These are phyloP conservation scores for Verticillium longisporum DNA, from an alignment of 2,329 filamentous ascomycete species.

Conservation along the genomic window DNA sequence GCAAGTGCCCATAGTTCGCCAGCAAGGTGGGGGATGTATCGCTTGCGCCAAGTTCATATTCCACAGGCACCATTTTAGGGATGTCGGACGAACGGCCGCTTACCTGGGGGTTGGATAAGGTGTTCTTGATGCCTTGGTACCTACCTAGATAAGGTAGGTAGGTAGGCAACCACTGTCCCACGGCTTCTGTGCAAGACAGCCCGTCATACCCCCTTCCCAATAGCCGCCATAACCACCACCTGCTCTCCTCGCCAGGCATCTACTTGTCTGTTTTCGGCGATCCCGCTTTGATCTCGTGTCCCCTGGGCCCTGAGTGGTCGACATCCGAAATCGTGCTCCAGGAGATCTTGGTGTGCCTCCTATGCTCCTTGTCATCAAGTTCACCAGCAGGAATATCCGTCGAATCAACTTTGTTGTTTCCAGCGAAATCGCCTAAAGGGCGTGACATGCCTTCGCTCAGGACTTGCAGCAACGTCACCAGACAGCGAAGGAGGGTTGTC, in stretches of 20 bases:
- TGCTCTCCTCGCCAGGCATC: neutral
- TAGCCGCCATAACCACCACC: neutral
- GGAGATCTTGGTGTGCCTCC: neutral
- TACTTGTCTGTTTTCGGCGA: neutral
- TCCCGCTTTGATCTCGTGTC: neutral
- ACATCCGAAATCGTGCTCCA: neutral
- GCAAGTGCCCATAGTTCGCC: neutral
- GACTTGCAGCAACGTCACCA: too few species aligned
- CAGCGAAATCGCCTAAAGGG: too few species aligned
- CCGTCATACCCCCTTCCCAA: neutral
- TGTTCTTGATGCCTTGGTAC: neutral
- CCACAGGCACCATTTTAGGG: neutral
- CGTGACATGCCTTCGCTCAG: too few species aligned
- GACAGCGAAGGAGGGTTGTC: too few species aligned
- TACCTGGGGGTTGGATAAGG: neutral
- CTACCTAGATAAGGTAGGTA: too few species aligned
- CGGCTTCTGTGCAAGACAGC: neutral
- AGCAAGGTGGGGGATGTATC: neutral
- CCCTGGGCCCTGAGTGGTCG: neutral
- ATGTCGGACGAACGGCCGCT: neutral
- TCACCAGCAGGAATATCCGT: too few species aligned
- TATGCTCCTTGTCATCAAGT: neutral
- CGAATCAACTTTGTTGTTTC: too few species aligned
- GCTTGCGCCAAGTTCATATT: neutral
- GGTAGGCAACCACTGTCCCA: neutral